Evolutionary conservation across 2,329 filamentous ascomycete genomes (phyloP).

Genomic region (Cryphonectria carpinicola): DNA sequence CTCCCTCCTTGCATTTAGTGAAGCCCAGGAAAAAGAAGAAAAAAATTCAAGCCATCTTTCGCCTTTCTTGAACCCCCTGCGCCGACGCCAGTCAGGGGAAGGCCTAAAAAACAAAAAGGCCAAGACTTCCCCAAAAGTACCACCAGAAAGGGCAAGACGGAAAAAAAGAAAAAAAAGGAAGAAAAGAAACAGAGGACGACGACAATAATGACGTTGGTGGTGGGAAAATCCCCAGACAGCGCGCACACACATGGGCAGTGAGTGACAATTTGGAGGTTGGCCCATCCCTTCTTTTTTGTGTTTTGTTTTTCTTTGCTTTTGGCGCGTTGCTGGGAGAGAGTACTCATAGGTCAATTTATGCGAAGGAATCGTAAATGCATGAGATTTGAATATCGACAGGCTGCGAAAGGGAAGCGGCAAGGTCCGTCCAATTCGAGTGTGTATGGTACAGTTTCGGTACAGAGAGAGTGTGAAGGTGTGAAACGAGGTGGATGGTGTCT

Average conservation of each 20-base stretch:
- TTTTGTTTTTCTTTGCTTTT: not conserved
- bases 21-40: not conserved
- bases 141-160: not conserved
- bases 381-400: conserved; percentile 28
- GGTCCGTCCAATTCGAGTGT: conserved; percentile 12
- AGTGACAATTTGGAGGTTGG: not conserved
- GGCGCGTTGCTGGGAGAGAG: conserved; percentile 19
- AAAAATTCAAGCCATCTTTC: not conserved
- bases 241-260: conserved; percentile 13
- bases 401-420: conserved; percentile 14
- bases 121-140: not conserved
- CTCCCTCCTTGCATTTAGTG: not conserved
- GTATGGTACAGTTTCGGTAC: conserved; percentile 21
- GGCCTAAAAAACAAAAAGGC: conserved; percentile 6
- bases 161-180: conserved; percentile 5
- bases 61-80: not conserved
- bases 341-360: conserved; percentile 27
- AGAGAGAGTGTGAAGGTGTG: conserved; percentile 2
- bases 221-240: conserved; percentile 6
- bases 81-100: conserved; percentile 23
- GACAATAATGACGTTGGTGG: not conserved
- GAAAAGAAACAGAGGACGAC: not conserved
- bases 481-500: conserved; percentile 5
- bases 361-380: conserved; percentile 27
- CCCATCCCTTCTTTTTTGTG: conserved; percentile 3